Percentiles rank a stretch among this genome's conserved stretches.
These are phyloP conservation scores for Cinnamomum chago DNA, from an alignment of 164 flowering plant genomes.

Conservation along the genomic window DNA sequence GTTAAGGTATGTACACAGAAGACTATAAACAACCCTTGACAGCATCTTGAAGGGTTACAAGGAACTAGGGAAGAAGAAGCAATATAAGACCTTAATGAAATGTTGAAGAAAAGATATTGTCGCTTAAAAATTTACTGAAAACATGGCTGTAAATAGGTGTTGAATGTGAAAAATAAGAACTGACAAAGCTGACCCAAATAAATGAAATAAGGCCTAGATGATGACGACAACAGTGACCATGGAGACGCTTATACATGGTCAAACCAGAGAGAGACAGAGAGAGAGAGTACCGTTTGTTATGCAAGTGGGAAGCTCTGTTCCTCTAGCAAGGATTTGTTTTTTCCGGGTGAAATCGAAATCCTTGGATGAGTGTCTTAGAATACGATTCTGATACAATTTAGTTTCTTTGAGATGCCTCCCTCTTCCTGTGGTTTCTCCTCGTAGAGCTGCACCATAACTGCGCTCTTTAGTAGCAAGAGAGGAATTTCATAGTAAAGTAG, in stretches of 20 bases:
- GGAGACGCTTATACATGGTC: background rate
- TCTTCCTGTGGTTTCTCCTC: background rate
- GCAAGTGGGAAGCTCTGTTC: conserved; percentile 9
- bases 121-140: too few relatives aligned
- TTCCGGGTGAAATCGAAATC: conserved; percentile 1
- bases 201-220: too few relatives aligned
- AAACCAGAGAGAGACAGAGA: background rate
- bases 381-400: background rate
- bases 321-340: conserved; percentile 3
- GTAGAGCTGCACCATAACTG: background rate
- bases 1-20: too few relatives aligned
- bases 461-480: background rate
- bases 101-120: too few relatives aligned
- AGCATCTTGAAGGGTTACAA: background rate
- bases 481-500: background rate
- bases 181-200: too few relatives aligned
- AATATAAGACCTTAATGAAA: too few relatives aligned
- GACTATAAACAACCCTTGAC: background rate
- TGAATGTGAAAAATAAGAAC: too few relatives aligned
- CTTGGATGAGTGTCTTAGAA: background rate
- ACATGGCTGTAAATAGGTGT: too few relatives aligned
- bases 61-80: too few relatives aligned
- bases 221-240: too few relatives aligned
- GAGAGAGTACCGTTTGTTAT: background rate
- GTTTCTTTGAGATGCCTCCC: background rate